Conservation (phyloP, 2,329 filamentous ascomycete genomes). For the Cadophora gregata region DNA sequence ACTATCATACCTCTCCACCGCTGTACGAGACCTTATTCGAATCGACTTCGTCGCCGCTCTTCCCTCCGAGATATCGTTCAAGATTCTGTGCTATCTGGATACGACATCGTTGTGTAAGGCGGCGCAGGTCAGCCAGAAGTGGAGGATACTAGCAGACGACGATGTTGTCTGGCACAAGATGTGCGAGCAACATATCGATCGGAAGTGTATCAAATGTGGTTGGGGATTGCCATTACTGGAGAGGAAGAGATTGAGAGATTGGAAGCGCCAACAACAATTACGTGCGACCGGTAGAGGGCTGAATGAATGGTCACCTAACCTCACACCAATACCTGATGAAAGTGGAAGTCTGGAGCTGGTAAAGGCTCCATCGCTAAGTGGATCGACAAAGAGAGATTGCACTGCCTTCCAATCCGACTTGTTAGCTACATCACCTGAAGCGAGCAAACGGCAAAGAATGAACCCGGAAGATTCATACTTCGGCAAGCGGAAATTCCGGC, state of each 20-base stretch:
- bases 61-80: conserved; percentile 88
- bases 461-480: conserved; percentile 35
- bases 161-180: conserved; percentile 98
- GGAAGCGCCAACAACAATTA: conserved; percentile 77
- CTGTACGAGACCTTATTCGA: conserved; percentile 92
- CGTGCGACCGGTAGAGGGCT: conserved; percentile 64
- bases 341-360: conserved; percentile 19
- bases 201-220: conserved; percentile 93
- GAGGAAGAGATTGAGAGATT: conserved; percentile 83
- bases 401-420: conserved; percentile 29
- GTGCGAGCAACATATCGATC: conserved; percentile 96
- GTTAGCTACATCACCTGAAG: conserved; percentile 22
- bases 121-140: conserved; percentile 88
- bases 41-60: conserved; percentile 95
- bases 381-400: conserved; percentile 38
- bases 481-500: conserved; percentile 61
- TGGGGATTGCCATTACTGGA: conserved; percentile 93
- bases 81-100: conserved; percentile 91
- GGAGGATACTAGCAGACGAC: conserved; percentile 91
- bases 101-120: conserved; percentile 95
- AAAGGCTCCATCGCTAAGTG: conserved; percentile 27
- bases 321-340: conserved; percentile 54
- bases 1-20: conserved; percentile 87
- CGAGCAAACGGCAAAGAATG: conserved; percentile 37
- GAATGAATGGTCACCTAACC: conserved; percentile 58